These are phyloP conservation scores for Exophiala calicioides DNA, from an alignment of 2,329 filamentous ascomycete species.

Conservation along the genomic window DNA sequence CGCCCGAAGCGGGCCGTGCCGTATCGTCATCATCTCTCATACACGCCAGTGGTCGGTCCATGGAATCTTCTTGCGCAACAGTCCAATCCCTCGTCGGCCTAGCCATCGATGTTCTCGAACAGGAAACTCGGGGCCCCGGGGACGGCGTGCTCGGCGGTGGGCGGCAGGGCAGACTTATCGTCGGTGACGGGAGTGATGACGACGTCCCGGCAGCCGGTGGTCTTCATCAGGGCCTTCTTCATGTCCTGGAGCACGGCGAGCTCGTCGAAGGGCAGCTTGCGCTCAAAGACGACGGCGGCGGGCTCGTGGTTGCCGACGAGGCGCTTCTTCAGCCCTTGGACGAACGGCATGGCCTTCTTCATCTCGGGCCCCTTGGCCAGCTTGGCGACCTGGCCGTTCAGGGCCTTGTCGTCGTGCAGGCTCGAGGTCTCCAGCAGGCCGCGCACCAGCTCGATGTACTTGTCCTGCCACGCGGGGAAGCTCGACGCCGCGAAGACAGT, in stretches of 20 bases:
- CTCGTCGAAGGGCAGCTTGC: slow-evolving; percentile 87
- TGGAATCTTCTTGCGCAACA: too few relatives aligned
- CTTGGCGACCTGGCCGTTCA: slow-evolving; percentile 78
- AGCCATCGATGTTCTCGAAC: slow-evolving; percentile 83
- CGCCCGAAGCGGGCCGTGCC: too few relatives aligned
- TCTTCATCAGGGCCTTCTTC: slow-evolving; percentile 75
- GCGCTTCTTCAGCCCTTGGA: slow-evolving; percentile 81
- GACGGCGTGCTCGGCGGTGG: slow-evolving; percentile 70
- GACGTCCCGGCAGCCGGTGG: slow-evolving; percentile 68
- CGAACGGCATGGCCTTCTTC: slow-evolving; percentile 98
- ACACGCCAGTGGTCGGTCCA: too few relatives aligned
- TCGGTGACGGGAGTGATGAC: slow-evolving; percentile 73
- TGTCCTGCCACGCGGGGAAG: slow-evolving; percentile 89
- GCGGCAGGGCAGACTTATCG: slow-evolving; percentile 59
- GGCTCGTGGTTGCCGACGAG: slow-evolving; percentile 62
- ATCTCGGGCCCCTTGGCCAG: slow-evolving; percentile 63
- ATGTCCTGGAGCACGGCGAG: slow-evolving; percentile 72
- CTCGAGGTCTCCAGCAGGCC: slow-evolving; percentile 66
- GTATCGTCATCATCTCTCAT: not conserved
- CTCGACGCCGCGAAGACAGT: slow-evolving; percentile 78
- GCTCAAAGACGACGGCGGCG: slow-evolving; percentile 61
- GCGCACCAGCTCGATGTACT: slow-evolving; percentile 78
- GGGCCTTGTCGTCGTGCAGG: slow-evolving; percentile 73
- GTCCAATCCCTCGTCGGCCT: too few relatives aligned
- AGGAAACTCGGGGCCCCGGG: slow-evolving; percentile 80